Evolutionary conservation across 2,329 filamentous ascomycete species (phyloP).

Genomic region (Rhinocladiella similis): DNA sequence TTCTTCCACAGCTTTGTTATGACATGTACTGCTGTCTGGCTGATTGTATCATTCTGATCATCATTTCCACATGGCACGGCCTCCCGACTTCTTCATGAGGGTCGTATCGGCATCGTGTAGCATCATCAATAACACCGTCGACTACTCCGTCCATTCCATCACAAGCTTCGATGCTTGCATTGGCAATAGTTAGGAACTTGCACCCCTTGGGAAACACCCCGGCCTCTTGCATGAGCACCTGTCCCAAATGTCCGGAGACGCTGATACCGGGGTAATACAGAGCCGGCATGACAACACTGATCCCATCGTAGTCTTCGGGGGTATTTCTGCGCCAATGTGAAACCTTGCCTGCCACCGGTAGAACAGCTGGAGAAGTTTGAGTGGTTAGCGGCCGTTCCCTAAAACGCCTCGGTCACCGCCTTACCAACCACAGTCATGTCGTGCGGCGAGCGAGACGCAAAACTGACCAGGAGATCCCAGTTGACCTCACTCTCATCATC

Average conservation of each 20-base stretch:
- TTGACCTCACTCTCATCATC: neutral
- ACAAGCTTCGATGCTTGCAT: slow-evolving; percentile 34
- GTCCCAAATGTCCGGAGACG: neutral
- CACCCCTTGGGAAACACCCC: slow-evolving; percentile 33
- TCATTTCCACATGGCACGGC: slow-evolving; percentile 6
- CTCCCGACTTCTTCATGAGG: slow-evolving; percentile 1
- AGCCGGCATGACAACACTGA: slow-evolving; percentile 30
- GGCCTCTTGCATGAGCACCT: slow-evolving; percentile 19
- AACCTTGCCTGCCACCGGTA: slow-evolving; percentile 59
- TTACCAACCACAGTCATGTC: neutral
- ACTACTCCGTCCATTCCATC: slow-evolving; percentile 29
- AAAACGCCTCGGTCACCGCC: neutral
- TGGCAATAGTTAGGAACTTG: slow-evolving; percentile 37
- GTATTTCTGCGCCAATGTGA: slow-evolving; percentile 43
- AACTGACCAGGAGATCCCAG: neutral
- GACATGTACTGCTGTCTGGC: slow-evolving; percentile 33
- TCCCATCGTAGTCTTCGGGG: slow-evolving; percentile 31
- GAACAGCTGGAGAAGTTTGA: slow-evolving; percentile 50
- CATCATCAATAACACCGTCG: slow-evolving; percentile 28
- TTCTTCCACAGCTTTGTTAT: slow-evolving; percentile 37
- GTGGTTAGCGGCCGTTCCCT: neutral
- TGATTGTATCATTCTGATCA: slow-evolving; percentile 25
- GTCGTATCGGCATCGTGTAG: slow-evolving; percentile 12
- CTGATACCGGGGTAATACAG: neutral
- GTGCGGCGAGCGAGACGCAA: neutral